These are phyloP conservation scores for Cicer arietinum DNA, from an alignment of 306 rosid species.

Conservation along the genomic window DNA sequence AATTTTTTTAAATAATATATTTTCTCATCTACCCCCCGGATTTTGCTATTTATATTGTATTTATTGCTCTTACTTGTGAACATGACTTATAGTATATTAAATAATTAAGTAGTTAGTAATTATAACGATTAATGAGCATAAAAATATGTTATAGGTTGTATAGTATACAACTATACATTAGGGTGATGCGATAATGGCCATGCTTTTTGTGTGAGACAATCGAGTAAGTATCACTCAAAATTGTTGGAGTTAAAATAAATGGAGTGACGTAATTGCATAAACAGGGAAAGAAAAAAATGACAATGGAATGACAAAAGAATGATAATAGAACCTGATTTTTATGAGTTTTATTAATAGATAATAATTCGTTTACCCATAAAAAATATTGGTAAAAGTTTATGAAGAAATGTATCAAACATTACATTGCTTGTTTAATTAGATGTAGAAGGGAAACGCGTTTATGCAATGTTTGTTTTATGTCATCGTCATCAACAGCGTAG, in stretches of 20 bases:
- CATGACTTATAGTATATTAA: conserved; percentile 35
- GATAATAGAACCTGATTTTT: not conserved
- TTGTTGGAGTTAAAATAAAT: conserved; percentile 29
- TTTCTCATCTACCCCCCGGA: not conserved
- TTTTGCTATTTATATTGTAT: conserved; percentile 9
- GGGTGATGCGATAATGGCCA: conserved; percentile 26
- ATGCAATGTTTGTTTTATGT: conserved; percentile 34
- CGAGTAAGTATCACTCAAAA: conserved; percentile 12
- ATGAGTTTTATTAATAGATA: not conserved
- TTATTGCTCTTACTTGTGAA: conserved; percentile 21
- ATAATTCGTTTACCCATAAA: not conserved
- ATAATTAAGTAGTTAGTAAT: conserved; percentile 25
- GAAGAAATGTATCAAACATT: not conserved
- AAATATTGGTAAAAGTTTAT: not conserved
- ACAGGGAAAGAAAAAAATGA: conserved; percentile 32
- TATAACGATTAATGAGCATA: conserved; percentile 13
- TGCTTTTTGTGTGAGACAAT: conserved; percentile 49
- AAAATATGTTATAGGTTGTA: not conserved
- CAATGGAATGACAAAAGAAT: conserved; percentile 31
- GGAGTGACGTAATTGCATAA: conserved; percentile 41
- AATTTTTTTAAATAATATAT: not conserved
- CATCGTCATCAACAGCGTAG: conserved; percentile 39
- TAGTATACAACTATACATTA: conserved; percentile 8
- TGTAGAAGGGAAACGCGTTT: conserved; percentile 46
- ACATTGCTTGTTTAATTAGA: not conserved